Base-by-base conservation (phyloP, 2,329 filamentous ascomycete genomes). In the Chaetomium strumarium region DNA sequence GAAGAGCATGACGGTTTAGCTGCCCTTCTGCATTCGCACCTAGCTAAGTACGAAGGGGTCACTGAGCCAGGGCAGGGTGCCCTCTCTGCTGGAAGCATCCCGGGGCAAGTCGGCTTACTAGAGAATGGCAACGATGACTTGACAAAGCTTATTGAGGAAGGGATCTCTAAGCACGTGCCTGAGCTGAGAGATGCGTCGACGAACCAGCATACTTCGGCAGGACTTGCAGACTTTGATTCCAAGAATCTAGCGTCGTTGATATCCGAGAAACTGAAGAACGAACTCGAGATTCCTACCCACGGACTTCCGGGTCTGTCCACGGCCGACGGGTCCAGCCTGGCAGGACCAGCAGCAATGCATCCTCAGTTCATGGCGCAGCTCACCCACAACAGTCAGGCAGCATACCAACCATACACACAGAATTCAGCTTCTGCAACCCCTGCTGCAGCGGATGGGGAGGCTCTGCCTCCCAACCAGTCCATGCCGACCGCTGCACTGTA, bases 401-500 rank as follows among this genome's bases (percentile, higher is more conserved):
- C 54, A 39, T 60, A 60, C 49, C 47, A 55, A 41, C 19, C 56
- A 8, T 58, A 62, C 49, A 36, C 55, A 2, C 69, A 72, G 46
- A 31, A 57, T 54, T 24, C 63, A 59, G 8, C 66, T 58, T 13
- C 64, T 58, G 12, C 63, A 62, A 5, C 63, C 59, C 2, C 64
- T 63, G 12, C 44, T 30, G 56, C 50, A 33, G 41, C 58, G 10
- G 66, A 70, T 36, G 70, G 70, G 24, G 65, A 67, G 19, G 55
- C 58, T 7, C 62, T 83, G 0, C 80, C 80, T 3, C 80, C 80
- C 0, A 78, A 80, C 45, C 80, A 83, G 56, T 75, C 73, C 5
- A 76, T 73, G 17, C 73, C 79, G 0, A 82, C 77, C 17, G 71
- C 78, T 0, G 71, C 76, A 1, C 66, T 83, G 1, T 83, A 83